Base-by-base conservation (phyloP, 345 rosid species). In the Populus ilicifolia region DNA sequence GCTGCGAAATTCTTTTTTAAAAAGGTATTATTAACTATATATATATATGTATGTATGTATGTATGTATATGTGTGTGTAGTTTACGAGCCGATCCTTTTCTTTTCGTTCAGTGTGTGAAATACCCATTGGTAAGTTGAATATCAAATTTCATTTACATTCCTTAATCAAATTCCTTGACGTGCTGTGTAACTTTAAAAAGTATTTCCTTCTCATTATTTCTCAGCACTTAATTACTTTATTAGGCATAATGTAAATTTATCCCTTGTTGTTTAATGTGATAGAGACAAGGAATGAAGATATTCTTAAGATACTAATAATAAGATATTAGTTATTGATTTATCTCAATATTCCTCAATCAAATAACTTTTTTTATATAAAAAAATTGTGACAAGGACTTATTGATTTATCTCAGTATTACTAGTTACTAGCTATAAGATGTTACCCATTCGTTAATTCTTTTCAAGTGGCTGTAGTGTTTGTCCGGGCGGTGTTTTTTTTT, bases 111-210 rank as follows among this genome's bases (percentile, higher is more conserved):
- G 46, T 43, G 46, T 43, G 48, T 43, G 48, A 12, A 43, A 43
- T 12, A 16, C 14, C 48, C 13, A 43, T 43, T 11, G 0, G 48
- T 2, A 43, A 16, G 16, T 43, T 43, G 16, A 43, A 43, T 12
- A 43, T 43, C 16, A 39, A 39, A 39, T 5, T 39, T 39, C 43
- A 2, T 67, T 33, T 6, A 33, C n/a, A 35, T 67, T 67, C 70
- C 70, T 67, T 20, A 33, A 67, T 67, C 70, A 67, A 67, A 67
- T 38, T 67, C 46, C n/a, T 67, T 23, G 13, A 62, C 29, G 66
- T 62, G 66, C 29, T 23, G 2, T 13, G 48, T 12, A 10, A 3
- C 48, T 43, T 43, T 12, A 12, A 12, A 44, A 44, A 44, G 4
- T 44, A 12, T 43, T 44, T 44, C 48, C 48, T 44, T 44, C 2